A percentile compares a stretch with the other conserved stretches of the same genome.
These are phyloP conservation scores for Flaveria floridana DNA, from an alignment of 140 eudicot genomes.

Conservation along the genomic window DNA sequence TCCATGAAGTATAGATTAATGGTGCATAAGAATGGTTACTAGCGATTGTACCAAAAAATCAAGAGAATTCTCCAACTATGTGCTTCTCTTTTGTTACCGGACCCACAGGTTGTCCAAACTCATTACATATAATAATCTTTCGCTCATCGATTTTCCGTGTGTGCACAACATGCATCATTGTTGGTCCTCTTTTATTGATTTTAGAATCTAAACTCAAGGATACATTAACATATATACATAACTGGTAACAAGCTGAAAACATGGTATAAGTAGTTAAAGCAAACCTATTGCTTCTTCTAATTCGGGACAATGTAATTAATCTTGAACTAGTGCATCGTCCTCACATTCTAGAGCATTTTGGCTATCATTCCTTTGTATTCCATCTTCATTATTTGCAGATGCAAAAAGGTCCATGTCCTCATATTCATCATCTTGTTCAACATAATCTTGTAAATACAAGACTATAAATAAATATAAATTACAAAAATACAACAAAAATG, in stretches of 20 bases:
- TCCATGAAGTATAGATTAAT: background rate
- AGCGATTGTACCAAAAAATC: background rate
- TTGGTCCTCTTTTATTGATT: background rate
- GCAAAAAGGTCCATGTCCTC: background rate
- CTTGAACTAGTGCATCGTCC: background rate
- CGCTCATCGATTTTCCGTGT: background rate
- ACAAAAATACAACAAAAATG: background rate
- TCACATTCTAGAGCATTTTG: background rate
- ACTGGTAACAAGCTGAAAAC: background rate
- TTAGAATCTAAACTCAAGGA: background rate
- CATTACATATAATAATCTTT: background rate
- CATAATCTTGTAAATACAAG: background rate
- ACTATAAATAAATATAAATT: background rate
- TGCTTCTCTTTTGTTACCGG: background rate
- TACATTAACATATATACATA: background rate
- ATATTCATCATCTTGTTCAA: background rate
- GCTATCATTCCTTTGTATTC: background rate
- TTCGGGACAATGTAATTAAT: background rate
- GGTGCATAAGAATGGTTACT: conserved; percentile 1
- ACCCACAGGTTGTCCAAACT: background rate
- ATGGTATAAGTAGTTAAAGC: background rate
- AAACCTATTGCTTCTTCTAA: background rate
- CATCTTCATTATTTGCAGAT: background rate
- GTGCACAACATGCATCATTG: background rate
- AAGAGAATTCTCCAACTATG: background rate